Evolutionary conservation across 495 filamentous ascomycete genomes (phyloP).

Genomic region (Penicillium pancosmium): DNA sequence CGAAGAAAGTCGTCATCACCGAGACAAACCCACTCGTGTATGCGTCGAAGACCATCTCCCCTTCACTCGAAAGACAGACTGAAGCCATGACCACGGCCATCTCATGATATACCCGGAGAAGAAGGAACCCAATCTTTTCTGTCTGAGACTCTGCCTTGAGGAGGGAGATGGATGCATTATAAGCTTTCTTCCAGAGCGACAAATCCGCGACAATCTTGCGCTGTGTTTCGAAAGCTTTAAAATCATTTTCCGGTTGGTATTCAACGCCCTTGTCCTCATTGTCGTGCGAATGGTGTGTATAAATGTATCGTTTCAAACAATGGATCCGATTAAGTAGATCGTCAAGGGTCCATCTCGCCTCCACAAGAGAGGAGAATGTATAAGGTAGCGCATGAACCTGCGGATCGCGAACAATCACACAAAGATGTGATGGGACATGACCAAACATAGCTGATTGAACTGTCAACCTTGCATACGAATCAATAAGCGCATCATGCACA

Average conservation of each 20-base stretch:
- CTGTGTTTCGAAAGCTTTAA: slow-evolving; percentile 10
- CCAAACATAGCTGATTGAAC: slow-evolving; percentile 27
- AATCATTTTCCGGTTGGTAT: neutral
- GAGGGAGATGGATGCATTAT: slow-evolving; percentile 6
- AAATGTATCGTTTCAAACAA: slow-evolving; percentile 17
- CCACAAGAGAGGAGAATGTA: slow-evolving; percentile 9
- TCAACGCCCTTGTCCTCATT: neutral
- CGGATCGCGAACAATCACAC: slow-evolving; percentile 18
- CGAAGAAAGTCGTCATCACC: slow-evolving; percentile 34
- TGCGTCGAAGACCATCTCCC: slow-evolving; percentile 45
- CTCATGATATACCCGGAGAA: slow-evolving; percentile 48
- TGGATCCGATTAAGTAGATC: slow-evolving; percentile 22
- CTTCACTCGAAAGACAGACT: slow-evolving; percentile 33
- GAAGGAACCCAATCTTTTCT: slow-evolving; percentile 19
- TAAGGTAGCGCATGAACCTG: slow-evolving; percentile 14
- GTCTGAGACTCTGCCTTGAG: slow-evolving; percentile 13
- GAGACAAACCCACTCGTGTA: slow-evolving; percentile 40
- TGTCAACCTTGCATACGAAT: slow-evolving; percentile 20
- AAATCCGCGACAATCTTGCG: slow-evolving; percentile 13
- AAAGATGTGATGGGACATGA: slow-evolving; percentile 22
- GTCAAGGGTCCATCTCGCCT: slow-evolving; percentile 22
- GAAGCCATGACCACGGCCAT: slow-evolving; percentile 52
- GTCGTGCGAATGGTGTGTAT: neutral
- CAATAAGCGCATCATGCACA: slow-evolving; percentile 24
- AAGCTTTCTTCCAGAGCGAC: slow-evolving; percentile 20